A percentile compares a stretch with the other conserved stretches of the same genome.
These are phyloP conservation scores for Camelina neglecta DNA, from an alignment of 345 rosid species.

Conservation along the genomic window DNA sequence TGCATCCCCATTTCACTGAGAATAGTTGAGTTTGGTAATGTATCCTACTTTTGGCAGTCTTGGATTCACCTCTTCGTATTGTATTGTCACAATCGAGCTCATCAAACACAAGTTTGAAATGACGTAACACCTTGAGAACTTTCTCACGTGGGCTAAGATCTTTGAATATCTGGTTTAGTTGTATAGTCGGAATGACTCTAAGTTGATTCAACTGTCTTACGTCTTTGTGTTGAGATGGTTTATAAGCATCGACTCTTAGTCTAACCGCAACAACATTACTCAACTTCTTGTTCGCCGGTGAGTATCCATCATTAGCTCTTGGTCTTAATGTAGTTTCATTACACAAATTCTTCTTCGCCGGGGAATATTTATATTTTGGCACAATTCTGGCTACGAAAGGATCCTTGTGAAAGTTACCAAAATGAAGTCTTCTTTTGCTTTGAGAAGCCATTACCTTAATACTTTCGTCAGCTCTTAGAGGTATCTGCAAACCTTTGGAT, in stretches of 20 bases:
- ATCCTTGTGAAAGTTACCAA: too few species aligned
- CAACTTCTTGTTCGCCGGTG: background rate
- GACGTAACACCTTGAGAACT: background rate
- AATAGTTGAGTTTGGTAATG: background rate
- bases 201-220: background rate
- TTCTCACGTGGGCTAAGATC: conserved; percentile 8
- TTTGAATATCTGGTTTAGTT: background rate
- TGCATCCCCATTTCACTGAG: conserved; percentile 28
- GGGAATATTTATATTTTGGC: too few species aligned
- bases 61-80: background rate
- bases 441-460: too few species aligned
- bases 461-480: too few species aligned
- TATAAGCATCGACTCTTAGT: background rate
- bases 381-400: too few species aligned
- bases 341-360: too few species aligned
- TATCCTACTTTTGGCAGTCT: background rate
- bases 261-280: conserved; percentile 16
- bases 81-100: background rate
- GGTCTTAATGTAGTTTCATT: too few species aligned
- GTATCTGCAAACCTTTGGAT: too few species aligned
- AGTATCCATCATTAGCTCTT: background rate
- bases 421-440: too few species aligned
- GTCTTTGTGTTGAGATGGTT: background rate
- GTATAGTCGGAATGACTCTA: background rate
- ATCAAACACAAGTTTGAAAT: conserved; percentile 5